These are phyloP conservation scores for Theobroma cacao DNA, from an alignment of 345 rosid species.

Conservation along the genomic window DNA sequence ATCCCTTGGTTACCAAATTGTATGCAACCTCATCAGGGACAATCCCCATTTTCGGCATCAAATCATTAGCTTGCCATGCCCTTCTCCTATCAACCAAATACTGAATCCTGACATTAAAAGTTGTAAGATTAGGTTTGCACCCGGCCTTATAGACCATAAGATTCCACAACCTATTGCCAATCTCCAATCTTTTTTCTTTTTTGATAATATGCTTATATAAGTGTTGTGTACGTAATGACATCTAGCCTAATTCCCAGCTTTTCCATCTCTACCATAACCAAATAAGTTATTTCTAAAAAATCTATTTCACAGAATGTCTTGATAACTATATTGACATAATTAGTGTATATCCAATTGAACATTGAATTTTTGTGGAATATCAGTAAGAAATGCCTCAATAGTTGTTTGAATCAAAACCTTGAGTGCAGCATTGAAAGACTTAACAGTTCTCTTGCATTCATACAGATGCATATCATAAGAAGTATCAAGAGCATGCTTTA, in stretches of 20 bases:
- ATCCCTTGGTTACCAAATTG: constrained; percentile 82
- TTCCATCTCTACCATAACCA: constrained; percentile 55
- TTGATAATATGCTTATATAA: constrained; percentile 65
- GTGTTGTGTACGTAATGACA: constrained; percentile 72
- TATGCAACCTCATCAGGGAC: constrained; percentile 63
- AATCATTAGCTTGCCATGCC: constrained; percentile 72
- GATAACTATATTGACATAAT: constrained; percentile 54
- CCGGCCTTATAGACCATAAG: constrained; percentile 74
- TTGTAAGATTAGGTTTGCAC: constrained; percentile 67
- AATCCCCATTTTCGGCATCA: constrained; percentile 60
- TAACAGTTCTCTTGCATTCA: constrained; percentile 64
- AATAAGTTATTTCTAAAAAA: constrained; percentile 52
- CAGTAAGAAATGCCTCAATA: constrained; percentile 41
- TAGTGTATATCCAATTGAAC: constrained; percentile 56
- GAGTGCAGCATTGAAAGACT: constrained; percentile 75
- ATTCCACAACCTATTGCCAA: constrained; percentile 83
- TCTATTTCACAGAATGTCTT: constrained; percentile 60
- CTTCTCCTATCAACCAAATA: constrained; percentile 52
- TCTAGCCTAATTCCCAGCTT: constrained; percentile 58
- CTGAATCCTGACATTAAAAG: constrained; percentile 77
- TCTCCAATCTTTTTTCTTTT: too few species aligned
- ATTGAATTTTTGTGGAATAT: constrained; percentile 38
- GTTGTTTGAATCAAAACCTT: constrained; percentile 52
- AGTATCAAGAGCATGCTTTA: constrained; percentile 59
- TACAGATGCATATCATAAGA: constrained; percentile 56